phyloP scores from a whole-genome alignment of 2,329 filamentous ascomycete species.

The Talaromyces albobiverticillius region DNA sequence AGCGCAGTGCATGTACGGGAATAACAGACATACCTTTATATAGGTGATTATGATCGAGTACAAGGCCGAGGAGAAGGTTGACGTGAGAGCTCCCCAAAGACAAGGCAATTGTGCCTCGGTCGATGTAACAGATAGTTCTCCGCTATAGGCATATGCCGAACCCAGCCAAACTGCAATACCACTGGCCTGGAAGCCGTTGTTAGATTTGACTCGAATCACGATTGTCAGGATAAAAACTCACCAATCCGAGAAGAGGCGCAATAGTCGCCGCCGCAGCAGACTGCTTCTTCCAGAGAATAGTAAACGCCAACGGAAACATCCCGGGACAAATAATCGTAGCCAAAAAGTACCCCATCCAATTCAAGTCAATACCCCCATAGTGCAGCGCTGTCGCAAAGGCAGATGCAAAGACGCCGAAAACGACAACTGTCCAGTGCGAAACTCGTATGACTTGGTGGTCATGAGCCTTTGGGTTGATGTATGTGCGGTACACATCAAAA shows the following conservation, averaged over 20 bases:
- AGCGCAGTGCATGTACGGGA: neutral
- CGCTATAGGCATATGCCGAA: slow-evolving; percentile 29
- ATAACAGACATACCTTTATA: slow-evolving; percentile 1
- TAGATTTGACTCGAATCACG: neutral
- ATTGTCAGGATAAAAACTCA: neutral
- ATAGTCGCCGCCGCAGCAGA: slow-evolving; percentile 8
- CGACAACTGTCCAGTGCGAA: slow-evolving; percentile 10
- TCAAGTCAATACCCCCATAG: slow-evolving; percentile 12
- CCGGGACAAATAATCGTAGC: slow-evolving; percentile 14
- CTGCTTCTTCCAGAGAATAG: slow-evolving; percentile 11
- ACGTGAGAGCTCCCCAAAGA: slow-evolving; percentile 23
- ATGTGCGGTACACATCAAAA: slow-evolving; percentile 9
- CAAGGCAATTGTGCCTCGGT: slow-evolving; percentile 22
- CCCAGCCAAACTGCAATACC: slow-evolving; percentile 40
- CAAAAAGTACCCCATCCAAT: slow-evolving; percentile 15
- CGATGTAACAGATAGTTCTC: slow-evolving; percentile 32
- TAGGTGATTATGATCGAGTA: slow-evolving; percentile 37
- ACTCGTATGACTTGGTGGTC: slow-evolving; percentile 11
- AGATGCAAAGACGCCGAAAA: slow-evolving; percentile 9
- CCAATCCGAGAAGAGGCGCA: slow-evolving; percentile 10
- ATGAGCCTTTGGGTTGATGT: slow-evolving; percentile 12
- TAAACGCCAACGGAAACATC: slow-evolving; percentile 13
- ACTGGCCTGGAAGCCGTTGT: slow-evolving; percentile 4
- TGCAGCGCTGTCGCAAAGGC: slow-evolving; percentile 11
- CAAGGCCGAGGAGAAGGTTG: slow-evolving; percentile 40